Percentiles rank a stretch among this genome's conserved stretches.
These are phyloP conservation scores for Penicillium sp. DNA, from an alignment of 2,329 filamentous ascomycete genomes.

Conservation along the genomic window DNA sequence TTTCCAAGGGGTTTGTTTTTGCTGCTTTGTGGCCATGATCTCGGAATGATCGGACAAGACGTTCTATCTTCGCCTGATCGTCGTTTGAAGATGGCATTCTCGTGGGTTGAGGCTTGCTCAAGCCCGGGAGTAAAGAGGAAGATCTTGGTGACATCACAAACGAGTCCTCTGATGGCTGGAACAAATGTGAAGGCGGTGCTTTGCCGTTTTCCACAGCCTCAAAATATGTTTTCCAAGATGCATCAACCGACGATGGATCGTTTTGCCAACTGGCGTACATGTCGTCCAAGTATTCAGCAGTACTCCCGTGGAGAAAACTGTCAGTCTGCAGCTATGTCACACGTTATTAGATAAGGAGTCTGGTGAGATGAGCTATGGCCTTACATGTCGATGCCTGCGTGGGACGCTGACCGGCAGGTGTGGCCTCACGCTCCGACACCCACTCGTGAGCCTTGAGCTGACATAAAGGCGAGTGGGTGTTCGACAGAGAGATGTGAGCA, in stretches of 20 bases:
- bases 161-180: conserved; percentile 66
- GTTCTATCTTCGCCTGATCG: conserved; percentile 93
- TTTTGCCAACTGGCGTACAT: conserved; percentile 99
- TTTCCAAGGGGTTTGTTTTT: conserved; percentile 82
- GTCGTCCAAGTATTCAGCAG: conserved; percentile 98
- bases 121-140: conserved; percentile 84
- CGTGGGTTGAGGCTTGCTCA: conserved; percentile 93
- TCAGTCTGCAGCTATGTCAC: conserved; percentile 53
- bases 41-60: conserved; percentile 95
- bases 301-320: conserved; percentile 94
- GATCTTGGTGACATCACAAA: conserved; percentile 68
- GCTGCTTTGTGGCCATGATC: conserved; percentile 86
- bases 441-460: neutral
- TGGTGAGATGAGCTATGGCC: neutral
- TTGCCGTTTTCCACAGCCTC: conserved; percentile 98
- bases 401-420: neutral
- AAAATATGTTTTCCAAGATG: conserved; percentile 99
- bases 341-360: conserved; percentile 31
- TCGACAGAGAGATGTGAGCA: neutral
- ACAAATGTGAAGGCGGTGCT: conserved; percentile 98
- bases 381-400: neutral
- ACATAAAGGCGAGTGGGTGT: neutral
- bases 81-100: conserved; percentile 81
- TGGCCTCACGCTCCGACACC: neutral
- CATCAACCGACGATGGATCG: conserved; percentile 88